A percentile compares a stretch with the other conserved stretches of the same genome.
Conservation (phyloP, 2,329 filamentous ascomycete species). For the Aspergillus vadensis region DNA sequence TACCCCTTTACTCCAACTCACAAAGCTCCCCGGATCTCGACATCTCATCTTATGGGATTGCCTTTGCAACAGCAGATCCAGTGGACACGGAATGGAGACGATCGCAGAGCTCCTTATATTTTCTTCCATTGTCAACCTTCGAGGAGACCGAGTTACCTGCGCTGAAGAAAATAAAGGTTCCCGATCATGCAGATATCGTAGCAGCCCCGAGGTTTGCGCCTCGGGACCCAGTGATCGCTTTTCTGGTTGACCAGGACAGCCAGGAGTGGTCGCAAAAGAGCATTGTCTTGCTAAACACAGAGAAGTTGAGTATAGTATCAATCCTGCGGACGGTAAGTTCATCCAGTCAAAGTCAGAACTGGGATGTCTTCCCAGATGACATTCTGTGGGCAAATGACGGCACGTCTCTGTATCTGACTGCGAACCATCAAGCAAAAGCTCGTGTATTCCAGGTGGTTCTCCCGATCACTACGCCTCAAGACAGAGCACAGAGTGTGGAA, state of each 20-base stretch:
- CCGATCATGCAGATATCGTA: not conserved
- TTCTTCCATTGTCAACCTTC: not conserved
- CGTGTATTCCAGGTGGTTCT: not conserved
- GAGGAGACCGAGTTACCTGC: not conserved
- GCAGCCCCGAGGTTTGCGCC: not conserved
- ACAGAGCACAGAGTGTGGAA: not conserved
- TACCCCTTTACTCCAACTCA: not conserved
- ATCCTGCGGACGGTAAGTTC: not conserved
- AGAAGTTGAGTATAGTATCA: not conserved
- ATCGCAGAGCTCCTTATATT: not conserved
- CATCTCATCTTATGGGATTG: not conserved
- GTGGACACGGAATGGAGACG: not conserved
- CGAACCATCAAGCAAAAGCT: not conserved
- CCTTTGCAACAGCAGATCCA: not conserved
- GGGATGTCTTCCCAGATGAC: slow-evolving; percentile 5
- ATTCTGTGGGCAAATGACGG: slow-evolving; percentile 2
- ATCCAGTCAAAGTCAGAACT: not conserved
- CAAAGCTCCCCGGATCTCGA: not conserved
- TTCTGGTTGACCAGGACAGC: not conserved
- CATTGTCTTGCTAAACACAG: not conserved
- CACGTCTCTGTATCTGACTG: not conserved
- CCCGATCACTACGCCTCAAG: not conserved
- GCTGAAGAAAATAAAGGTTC: not conserved
- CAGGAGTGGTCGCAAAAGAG: slow-evolving; percentile 4
- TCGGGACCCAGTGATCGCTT: not conserved